A percentile compares a stretch with the other conserved stretches of the same genome.
phyloP scores from a whole-genome alignment of 225 moss, liverwort and hornwort genomes.

The Bryoerythrophyllum caledonicum region DNA sequence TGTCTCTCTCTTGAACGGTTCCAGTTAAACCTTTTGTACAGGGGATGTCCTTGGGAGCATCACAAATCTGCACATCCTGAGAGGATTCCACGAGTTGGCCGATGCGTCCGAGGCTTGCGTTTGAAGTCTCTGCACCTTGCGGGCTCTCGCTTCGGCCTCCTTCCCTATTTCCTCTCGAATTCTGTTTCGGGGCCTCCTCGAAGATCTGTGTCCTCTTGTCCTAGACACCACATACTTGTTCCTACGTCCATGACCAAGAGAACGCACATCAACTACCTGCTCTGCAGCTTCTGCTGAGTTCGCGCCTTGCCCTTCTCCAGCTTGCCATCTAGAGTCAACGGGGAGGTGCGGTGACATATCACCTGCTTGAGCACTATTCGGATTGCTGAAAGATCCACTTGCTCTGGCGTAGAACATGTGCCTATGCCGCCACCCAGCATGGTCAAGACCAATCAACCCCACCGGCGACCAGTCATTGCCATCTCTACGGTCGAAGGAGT shows the following conservation, averaged over 20 bases:
- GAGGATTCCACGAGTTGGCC: conserved; percentile 25
- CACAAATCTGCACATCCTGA: conserved; percentile 34
- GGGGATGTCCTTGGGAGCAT: not conserved
- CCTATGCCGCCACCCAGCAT: conserved; percentile 29
- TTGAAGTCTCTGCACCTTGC: conserved; percentile 29
- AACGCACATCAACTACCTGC: conserved; percentile 7
- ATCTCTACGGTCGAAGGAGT: conserved; percentile 11
- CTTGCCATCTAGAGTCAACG: conserved; percentile 13
- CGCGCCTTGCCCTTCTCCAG: conserved; percentile 7
- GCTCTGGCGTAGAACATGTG: conserved; percentile 45
- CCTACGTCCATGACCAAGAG: not conserved
- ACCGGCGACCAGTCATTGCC: conserved; percentile 9
- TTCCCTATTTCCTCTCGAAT: conserved; percentile 62
- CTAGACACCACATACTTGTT: conserved; percentile 8
- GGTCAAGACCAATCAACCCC: conserved; percentile 33
- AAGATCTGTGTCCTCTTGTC: conserved; percentile 30
- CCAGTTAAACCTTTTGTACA: not conserved
- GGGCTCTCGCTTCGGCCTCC: conserved; percentile 49
- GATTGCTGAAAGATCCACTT: conserved; percentile 22
- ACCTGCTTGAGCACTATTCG: conserved; percentile 5
- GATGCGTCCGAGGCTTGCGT: not conserved
- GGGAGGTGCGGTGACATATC: conserved; percentile 4
- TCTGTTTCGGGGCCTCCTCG: conserved; percentile 50
- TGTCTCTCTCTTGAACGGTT: not conserved
- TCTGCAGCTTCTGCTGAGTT: not conserved